Evolutionary conservation across 306 rosid genomes (phyloP), one percentile per base, ranked within the genome.

Genomic region (Casuarina equisetifolia): DNA sequence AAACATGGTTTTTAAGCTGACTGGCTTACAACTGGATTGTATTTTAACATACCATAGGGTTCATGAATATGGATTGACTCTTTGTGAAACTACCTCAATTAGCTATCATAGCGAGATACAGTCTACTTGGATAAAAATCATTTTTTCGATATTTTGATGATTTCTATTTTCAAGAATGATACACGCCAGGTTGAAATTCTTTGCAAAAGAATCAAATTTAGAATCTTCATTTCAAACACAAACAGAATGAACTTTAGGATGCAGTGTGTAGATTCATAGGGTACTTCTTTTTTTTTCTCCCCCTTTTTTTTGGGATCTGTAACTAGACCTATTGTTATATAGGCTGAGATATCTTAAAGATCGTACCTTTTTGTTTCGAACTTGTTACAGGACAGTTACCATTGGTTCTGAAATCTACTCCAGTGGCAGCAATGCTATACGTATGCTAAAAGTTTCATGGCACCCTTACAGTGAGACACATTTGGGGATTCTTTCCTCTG

Each of bases 401-500:
- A 82, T 91, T 64, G 99, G 97, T 79, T 79, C 96, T 48, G 74
- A 82, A 79, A 69, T 86, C 43, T 88, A 91, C 85, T 78, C 80
- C 39, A 61, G 73, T 6, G 84, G 82, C 52, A 73, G 82, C 87
- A 88, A 81, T 77, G 83, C 86, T 64, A 86, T 92, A 76, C 90
- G 90, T 44, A 77, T 86, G 19, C 83, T 92, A 70, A 86, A 95
- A 82, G 93, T 87, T 63, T 84, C 84, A 40, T 92, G 99, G 98
- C 97, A 96, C 82, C 97, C 97, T 17, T 86, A 83, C 80, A 91
- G 99, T 75, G 89, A 87, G 51, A 86, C 86, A 72, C 97, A 96
- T 84, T 75, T 92, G 85, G 99, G 99, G 80, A 82, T 95, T 78
- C 97, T 95, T 68, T 92, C 99, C 69, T 89, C 97, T 74, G 97